Base-by-base conservation (phyloP, 108 stramenopile genomes). In the Discostella pseudostelligera region DNA sequence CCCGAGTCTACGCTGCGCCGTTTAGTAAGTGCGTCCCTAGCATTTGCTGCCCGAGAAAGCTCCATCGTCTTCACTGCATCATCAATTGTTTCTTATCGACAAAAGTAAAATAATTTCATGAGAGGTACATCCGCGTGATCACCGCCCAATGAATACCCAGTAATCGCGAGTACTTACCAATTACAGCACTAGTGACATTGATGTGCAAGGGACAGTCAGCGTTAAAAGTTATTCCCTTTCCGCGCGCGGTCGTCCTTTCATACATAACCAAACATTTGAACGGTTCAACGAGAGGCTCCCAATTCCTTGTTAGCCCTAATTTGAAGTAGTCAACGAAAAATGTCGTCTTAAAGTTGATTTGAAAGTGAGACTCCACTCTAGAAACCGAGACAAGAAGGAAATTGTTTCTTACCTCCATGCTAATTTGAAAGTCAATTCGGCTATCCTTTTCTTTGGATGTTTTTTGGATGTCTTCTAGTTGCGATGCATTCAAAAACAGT, bases 251-350 rank as follows among this genome's bases (percentile, higher is more conserved):
- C 14, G 85, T 84, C 19, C 66, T 75, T 68, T 95, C 92, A 65
- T 86, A 84, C 53, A 93, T 44, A 14, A 81, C 43, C 12, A 76
- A 39, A 64, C 79, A 89, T 37, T 60, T 66, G 59, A 84, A 92
- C 12, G 96, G 93, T 70, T 98, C 97, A 11, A 98, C 25, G 8
- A 96, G 68, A 7, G 93, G 93, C 72, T 98, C 36, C 97, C 97
- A 98, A 65, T 94, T 96, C 67, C 94, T 91, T 26, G 90, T 88
- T 21, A 86, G 57, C 37, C 87, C 89, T 55, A 88, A 81, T 73
- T 98, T 98, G 76, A 97, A 98, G 62, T 96, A 96, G 45, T 98
- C 96, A 17, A 86, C 74, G 86, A 96, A 97, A 16, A 93, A 7
- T 21, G 59, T 59, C 32, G 35, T 26, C 55, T 56, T 32, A 25